A percentile compares a stretch with the other conserved stretches of the same genome.
These are phyloP conservation scores for Hypoxylon sp. DNA, from an alignment of 2,329 filamentous ascomycete genomes.

Conservation along the genomic window DNA sequence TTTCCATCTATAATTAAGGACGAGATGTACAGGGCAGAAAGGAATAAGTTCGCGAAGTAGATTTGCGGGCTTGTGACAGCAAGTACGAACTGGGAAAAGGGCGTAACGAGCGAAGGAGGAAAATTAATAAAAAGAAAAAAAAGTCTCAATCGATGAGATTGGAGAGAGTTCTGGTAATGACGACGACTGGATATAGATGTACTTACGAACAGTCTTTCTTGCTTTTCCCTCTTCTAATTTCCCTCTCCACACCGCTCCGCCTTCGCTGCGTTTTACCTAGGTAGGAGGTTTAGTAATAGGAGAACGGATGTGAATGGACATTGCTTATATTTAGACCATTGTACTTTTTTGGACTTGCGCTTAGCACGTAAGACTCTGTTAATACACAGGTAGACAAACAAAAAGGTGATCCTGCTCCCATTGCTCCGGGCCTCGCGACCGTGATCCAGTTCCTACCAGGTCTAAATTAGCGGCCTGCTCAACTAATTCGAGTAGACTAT, in stretches of 20 bases:
- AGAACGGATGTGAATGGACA: constrained; percentile 16
- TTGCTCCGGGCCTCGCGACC: background rate
- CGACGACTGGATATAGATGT: constrained; percentile 29
- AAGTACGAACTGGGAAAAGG: constrained; percentile 3
- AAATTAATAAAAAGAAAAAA: constrained; percentile 15
- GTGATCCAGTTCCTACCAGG: background rate
- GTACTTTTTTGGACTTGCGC: constrained; percentile 8
- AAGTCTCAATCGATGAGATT: constrained; percentile 9
- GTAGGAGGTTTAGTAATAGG: constrained; percentile 10
- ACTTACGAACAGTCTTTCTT: constrained; percentile 30
- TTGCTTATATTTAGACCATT: constrained; percentile 25
- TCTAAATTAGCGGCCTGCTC: constrained; percentile 4
- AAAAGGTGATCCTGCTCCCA: constrained; percentile 10
- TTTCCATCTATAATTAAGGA: constrained; percentile 1
- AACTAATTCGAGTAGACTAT: constrained; percentile 7
- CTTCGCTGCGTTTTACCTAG: constrained; percentile 3
- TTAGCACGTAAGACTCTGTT: constrained; percentile 4
- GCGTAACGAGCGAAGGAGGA: constrained; percentile 6
- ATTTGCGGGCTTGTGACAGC: background rate
- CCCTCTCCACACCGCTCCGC: background rate
- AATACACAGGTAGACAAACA: constrained; percentile 3
- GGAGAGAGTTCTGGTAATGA: constrained; percentile 12
- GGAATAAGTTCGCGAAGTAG: background rate
- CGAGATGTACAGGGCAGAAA: constrained; percentile 5
- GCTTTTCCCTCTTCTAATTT: background rate